Conservation (phyloP, 768 basidiomycete genomes). For the Boletus coccyginus region DNA sequence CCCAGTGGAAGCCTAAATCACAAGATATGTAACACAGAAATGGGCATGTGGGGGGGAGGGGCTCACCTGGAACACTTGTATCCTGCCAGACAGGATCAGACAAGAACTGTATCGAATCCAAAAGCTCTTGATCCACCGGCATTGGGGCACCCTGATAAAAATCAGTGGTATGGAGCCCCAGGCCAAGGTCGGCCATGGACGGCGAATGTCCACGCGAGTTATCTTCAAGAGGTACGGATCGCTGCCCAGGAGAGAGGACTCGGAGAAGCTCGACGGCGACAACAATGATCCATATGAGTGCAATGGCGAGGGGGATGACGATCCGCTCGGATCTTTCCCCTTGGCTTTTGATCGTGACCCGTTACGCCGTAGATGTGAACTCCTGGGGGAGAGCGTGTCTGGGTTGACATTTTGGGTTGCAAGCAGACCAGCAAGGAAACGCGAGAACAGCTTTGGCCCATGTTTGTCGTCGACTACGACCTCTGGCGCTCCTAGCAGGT, state of each 20-base stretch:
- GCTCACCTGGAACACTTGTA: conserved; percentile 52
- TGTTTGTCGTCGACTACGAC: conserved; percentile 80
- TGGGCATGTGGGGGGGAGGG: neutral
- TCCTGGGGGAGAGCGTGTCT: conserved; percentile 15
- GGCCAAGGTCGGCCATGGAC: neutral
- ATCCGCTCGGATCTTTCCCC: conserved; percentile 8
- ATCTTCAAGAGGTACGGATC: conserved; percentile 38
- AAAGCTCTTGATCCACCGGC: conserved; percentile 55
- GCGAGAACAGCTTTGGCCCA: conserved; percentile 76
- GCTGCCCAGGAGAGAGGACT: conserved; percentile 37
- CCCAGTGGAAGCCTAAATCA: conserved; percentile 35
- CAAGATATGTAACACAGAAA: neutral
- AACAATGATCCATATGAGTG: conserved; percentile 7
- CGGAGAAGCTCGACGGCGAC: conserved; percentile 31
- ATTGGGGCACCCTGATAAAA: conserved; percentile 49
- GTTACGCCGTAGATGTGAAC: conserved; percentile 18
- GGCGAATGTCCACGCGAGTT: conserved; percentile 17
- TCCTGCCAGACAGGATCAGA: conserved; percentile 57
- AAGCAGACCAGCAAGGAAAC: conserved; percentile 72
- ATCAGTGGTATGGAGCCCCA: conserved; percentile 28
- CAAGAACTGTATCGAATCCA: conserved; percentile 61
- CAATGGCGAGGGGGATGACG: conserved; percentile 1
- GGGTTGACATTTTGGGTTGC: conserved; percentile 48
- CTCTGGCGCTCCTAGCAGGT: conserved; percentile 65
- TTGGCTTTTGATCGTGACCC: conserved; percentile 14